These are phyloP conservation scores for Penicillium sp. DNA, from an alignment of 2,329 filamentous ascomycete species.

Conservation along the genomic window DNA sequence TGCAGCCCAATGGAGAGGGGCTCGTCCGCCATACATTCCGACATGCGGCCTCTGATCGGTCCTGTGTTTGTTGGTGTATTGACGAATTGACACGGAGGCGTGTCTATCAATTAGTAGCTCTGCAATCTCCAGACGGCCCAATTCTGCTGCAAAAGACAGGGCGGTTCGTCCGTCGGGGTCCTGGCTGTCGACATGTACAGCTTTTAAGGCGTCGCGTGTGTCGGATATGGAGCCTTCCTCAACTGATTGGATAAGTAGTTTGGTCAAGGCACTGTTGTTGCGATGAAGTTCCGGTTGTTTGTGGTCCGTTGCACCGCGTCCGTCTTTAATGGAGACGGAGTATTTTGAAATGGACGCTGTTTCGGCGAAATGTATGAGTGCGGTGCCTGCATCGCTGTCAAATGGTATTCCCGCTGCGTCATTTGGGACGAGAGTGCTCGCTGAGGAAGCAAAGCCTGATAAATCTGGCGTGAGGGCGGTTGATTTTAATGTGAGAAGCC, in stretches of 20 bases:
- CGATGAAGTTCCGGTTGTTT: not conserved
- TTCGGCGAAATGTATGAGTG: not conserved
- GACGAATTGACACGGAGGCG: constrained; percentile 6
- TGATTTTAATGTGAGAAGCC: not conserved
- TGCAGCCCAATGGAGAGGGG: constrained; percentile 4
- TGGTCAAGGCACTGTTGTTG: not conserved
- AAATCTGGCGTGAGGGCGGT: not conserved
- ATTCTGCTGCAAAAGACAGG: constrained; percentile 7
- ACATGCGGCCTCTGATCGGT: not conserved
- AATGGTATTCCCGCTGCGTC: not conserved
- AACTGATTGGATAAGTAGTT: constrained; percentile 1
- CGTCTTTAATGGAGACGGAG: not conserved
- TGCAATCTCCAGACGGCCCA: not conserved
- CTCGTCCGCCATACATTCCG: not conserved
- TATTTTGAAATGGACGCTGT: not conserved
- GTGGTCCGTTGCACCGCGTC: not conserved
- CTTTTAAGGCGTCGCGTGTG: not conserved
- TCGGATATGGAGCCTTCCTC: not conserved
- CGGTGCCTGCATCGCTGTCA: not conserved
- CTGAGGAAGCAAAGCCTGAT: not conserved
- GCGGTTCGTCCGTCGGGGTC: constrained; percentile 7
- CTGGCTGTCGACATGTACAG: constrained; percentile 4
- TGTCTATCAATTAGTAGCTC: constrained; percentile 1
- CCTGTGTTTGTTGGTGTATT: not conserved
- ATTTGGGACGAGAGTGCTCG: not conserved